Evolutionary conservation across 2,329 filamentous ascomycete species (phyloP), one percentile per base, ranked within the genome.

Genomic region (Pestalotiopsis fici): DNA sequence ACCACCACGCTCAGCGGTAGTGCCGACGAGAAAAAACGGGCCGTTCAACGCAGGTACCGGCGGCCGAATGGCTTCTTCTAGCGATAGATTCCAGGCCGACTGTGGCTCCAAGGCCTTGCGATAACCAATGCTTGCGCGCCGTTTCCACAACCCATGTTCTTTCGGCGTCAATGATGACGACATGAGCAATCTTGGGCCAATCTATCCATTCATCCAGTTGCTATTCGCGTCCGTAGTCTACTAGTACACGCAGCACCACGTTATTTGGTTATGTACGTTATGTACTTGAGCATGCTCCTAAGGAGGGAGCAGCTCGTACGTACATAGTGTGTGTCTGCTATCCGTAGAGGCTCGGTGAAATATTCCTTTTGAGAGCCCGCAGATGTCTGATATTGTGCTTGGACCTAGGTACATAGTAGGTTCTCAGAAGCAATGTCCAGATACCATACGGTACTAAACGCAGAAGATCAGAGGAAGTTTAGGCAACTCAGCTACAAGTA

Each of bases 11-110:
- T 6, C 31, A 35, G 31, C 27, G 55, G 55, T 57, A 57, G 60
- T 63, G 60, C 47, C 62, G 62, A 56, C 62, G 25, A 55, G 18
- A 50, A 47, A 64, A 55, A 64, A 35, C 62, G 62, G 62, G 21
- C 62, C 62, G 47, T 39, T 56, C 27, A 21, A 64, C 43, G 62
- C 62, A 64, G 62, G 62, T 64, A 64, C 62, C 62, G 62, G 62
- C 31, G 62, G 21, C 62, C n/a, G 47, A 64, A 21, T 64, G 23
- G 62, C 50, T 56, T 50, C 9, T 64, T 50, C 60, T 50, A 35
- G 27, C 59, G 31, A 15, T 13, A 18, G 18, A 18, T 25, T 50
- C 43, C 43, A 50, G 43, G 18, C 43, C 43, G 21, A 18, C 43
- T n/a, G 43, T 21, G 18, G 43, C 43, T 9, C 43, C 43, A 50